Evolutionary conservation across 768 basidiomycete genomes (phyloP).

Genomic region (Lepiota subincarnata): DNA sequence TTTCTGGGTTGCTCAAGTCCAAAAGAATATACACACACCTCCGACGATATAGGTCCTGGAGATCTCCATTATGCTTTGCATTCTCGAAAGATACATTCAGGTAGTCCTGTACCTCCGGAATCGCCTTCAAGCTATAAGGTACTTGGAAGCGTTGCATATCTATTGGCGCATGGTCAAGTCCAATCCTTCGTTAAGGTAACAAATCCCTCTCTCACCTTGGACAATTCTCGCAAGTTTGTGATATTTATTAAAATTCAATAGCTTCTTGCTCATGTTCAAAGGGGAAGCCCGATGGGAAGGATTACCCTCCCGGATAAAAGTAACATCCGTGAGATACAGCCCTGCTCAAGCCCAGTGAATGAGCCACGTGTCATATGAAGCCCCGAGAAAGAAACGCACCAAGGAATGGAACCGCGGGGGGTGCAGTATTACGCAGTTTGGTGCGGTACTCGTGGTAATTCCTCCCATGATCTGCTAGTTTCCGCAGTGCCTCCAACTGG

Average conservation of each 20-base stretch:
- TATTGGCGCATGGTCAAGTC: constrained; percentile 20
- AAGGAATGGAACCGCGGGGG: constrained; percentile 93
- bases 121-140: constrained; percentile 80
- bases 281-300: constrained; percentile 81
- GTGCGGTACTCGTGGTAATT: constrained; percentile 91
- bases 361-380: neutral
- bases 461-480: constrained; percentile 85
- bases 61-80: constrained; percentile 72
- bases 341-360: constrained; percentile 35
- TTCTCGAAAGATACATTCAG: constrained; percentile 71
- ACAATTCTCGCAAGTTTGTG: constrained; percentile 85
- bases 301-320: constrained; percentile 95
- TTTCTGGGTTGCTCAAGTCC: constrained; percentile 1
- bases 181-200: neutral
- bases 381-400: constrained; percentile 49
- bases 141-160: constrained; percentile 94
- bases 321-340: constrained; percentile 86
- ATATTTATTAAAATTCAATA: constrained; percentile 97
- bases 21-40: constrained; percentile 47
- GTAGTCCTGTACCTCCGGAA: constrained; percentile 85
- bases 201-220: constrained; percentile 47
- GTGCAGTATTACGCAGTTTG: constrained; percentile 79
- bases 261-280: constrained; percentile 63
- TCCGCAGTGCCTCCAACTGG: constrained; percentile 75
- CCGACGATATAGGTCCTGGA: constrained; percentile 81